phyloP scores from a whole-genome alignment of 176 grass and related monocot genomes.

The Puya raimondii region DNA sequence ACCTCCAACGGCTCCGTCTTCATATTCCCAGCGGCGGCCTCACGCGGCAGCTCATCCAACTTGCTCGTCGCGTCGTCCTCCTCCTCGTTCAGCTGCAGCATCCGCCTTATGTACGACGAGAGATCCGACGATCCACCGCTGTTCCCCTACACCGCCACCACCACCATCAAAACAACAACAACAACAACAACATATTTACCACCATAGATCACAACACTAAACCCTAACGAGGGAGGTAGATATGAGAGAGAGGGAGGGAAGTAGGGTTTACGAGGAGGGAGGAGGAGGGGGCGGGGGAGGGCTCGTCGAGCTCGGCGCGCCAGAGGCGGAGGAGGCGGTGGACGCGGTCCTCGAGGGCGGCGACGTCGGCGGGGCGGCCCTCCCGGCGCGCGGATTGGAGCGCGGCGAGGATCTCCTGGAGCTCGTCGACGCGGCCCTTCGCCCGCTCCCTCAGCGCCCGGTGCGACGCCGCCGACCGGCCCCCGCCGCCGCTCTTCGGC shows the following conservation, averaged over 20 bases:
- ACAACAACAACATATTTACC: neutral
- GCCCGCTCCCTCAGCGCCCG: constrained; percentile 11
- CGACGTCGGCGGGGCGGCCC: constrained; percentile 14
- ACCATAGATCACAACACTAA: neutral
- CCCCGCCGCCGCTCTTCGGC: neutral
- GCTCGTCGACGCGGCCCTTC: constrained; percentile 26
- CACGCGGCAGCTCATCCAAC: constrained; percentile 9
- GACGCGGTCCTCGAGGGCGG: constrained; percentile 21
- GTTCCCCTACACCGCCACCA: constrained; percentile 9
- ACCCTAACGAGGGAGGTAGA: neutral
- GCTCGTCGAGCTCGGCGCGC: constrained; percentile 18
- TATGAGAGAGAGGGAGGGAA: neutral
- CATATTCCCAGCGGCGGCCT: neutral
- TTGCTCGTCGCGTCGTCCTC: constrained; percentile 28
- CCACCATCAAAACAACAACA: neutral
- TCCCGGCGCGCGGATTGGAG: constrained; percentile 21
- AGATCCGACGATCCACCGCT: constrained; percentile 4
- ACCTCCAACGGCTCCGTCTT: constrained; percentile 15
- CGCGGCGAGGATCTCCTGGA: constrained; percentile 19
- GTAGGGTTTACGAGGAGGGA: constrained; percentile 4
- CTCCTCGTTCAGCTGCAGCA: constrained; percentile 29
- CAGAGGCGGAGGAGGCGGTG: constrained; percentile 18
- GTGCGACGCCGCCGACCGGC: constrained; percentile 16
- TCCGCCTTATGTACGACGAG: constrained; percentile 10
- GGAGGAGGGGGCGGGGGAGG: constrained; percentile 8